Evolutionary conservation across 441 rosid species (phyloP).

Genomic region (Pelargonium cotyledonis): DNA sequence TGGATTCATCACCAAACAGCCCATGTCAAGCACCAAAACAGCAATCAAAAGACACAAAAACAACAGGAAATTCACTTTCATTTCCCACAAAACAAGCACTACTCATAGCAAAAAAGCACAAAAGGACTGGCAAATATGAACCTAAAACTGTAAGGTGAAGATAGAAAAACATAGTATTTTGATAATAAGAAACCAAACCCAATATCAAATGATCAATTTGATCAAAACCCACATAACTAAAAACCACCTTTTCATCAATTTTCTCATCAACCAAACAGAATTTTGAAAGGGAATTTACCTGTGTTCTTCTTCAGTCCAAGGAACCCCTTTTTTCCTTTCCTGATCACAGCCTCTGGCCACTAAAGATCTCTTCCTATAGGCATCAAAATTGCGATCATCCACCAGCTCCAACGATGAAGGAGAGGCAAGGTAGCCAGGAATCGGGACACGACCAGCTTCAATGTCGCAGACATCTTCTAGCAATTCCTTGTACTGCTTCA

Average conservation of each 20-base stretch:
- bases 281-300: conserved; percentile 30
- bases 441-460: conserved; percentile 56
- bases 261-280: conserved; percentile 2
- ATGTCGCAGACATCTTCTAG: conserved; percentile 54
- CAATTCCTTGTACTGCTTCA: conserved; percentile 48
- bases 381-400: conserved; percentile 33
- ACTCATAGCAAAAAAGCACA: too few species aligned
- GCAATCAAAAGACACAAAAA: neutral
- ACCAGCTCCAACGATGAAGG: conserved; percentile 31
- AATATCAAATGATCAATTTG: neutral
- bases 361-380: conserved; percentile 43
- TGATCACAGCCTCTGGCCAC: conserved; percentile 42
- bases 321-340: conserved; percentile 61
- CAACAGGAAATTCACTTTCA: neutral
- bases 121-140: neutral
- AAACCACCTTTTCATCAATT: conserved; percentile 2
- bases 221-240: neutral
- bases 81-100: too few species aligned
- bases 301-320: conserved; percentile 79
- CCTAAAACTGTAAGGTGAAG: neutral
- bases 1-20: conserved; percentile 20
- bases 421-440: conserved; percentile 43
- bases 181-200: too few species aligned
- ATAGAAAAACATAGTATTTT: neutral
- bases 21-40: conserved; percentile 18